These are phyloP conservation scores for Scheffersomyces lignicola DNA, from an alignment of 1,139 yeast genomes.

Conservation along the genomic window DNA sequence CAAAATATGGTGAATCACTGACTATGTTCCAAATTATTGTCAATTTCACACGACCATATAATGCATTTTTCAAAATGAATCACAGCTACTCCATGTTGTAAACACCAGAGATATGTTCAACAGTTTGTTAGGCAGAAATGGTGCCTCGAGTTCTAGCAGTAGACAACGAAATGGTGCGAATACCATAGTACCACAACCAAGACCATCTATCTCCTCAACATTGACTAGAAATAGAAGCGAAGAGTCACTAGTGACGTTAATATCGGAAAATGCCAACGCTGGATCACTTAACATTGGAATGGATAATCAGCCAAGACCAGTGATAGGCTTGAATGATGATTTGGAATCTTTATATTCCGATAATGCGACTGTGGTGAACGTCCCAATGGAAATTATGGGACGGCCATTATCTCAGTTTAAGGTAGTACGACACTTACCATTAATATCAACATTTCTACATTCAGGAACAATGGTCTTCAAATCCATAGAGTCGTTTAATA, in stretches of 20 bases:
- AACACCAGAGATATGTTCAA: too few relatives aligned
- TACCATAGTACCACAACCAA: too few relatives aligned
- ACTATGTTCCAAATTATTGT: too few relatives aligned
- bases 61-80: too few relatives aligned
- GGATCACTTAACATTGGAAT: too few relatives aligned
- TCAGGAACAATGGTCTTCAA: slow-evolving; percentile 28
- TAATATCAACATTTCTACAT: slow-evolving; percentile 28
- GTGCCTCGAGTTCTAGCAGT: too few relatives aligned
- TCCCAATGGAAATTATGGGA: slow-evolving; percentile 22
- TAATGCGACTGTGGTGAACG: slow-evolving; percentile 22
- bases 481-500: slow-evolving; percentile 19
- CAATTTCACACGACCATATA: too few relatives aligned
- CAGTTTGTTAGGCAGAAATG: too few relatives aligned
- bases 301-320: slow-evolving; percentile 1
- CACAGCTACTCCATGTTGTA: too few relatives aligned
- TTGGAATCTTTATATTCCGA: slow-evolving; percentile 23
- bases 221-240: slow-evolving; percentile 12
- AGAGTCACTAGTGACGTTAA: slow-evolving; percentile 13
- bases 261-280: slow-evolving; percentile 7
- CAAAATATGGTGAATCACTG: too few relatives aligned
- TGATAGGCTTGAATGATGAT: slow-evolving; percentile 13
- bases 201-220: too few relatives aligned
- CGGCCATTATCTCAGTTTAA: slow-evolving; percentile 20
- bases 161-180: too few relatives aligned
- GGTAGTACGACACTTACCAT: slow-evolving; percentile 24